A percentile compares a stretch with the other conserved stretches of the same genome.
Conservation (phyloP, 2,329 filamentous ascomycete species). For the Monilinia polystroma region DNA sequence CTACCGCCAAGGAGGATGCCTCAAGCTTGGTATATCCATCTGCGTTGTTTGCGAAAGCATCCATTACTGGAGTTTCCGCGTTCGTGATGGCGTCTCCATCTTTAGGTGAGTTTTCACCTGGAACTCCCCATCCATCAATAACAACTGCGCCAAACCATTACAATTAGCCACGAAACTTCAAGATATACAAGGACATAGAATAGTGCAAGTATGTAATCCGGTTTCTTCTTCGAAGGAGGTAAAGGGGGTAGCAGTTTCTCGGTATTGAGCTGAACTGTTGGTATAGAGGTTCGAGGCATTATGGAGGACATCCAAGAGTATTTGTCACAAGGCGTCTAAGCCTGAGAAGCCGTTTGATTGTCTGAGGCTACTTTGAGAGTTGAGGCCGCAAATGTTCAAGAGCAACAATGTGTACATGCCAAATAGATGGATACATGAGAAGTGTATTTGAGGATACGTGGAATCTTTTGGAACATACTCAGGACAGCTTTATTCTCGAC, state of each 20-base stretch:
- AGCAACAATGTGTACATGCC: conserved; percentile 2
- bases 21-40: conserved; percentile 92
- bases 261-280: conserved; percentile 22
- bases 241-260: conserved; percentile 20
- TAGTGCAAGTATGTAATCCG: conserved; percentile 45
- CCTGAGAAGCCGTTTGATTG: too few species aligned
- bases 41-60: conserved; percentile 77
- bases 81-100: conserved; percentile 94
- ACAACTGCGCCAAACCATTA: conserved; percentile 69
- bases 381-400: too few species aligned
- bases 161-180: conserved; percentile 59
- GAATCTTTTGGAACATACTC: conserved; percentile 48
- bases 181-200: conserved; percentile 57
- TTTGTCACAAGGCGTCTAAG: too few species aligned
- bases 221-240: conserved; percentile 11
- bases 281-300: conserved; percentile 21
- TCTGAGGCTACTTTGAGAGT: too few species aligned
- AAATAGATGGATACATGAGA: conserved; percentile 14
- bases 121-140: conserved; percentile 98
- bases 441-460: conserved; percentile 37
- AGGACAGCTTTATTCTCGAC: conserved; percentile 69
- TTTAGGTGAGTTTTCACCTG: conserved; percentile 74
- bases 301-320: not conserved
- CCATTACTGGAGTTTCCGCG: conserved; percentile 93
- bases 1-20: conserved; percentile 92